These are phyloP conservation scores for Cercophora samala DNA, from an alignment of 495 filamentous ascomycete genomes.

Conservation along the genomic window DNA sequence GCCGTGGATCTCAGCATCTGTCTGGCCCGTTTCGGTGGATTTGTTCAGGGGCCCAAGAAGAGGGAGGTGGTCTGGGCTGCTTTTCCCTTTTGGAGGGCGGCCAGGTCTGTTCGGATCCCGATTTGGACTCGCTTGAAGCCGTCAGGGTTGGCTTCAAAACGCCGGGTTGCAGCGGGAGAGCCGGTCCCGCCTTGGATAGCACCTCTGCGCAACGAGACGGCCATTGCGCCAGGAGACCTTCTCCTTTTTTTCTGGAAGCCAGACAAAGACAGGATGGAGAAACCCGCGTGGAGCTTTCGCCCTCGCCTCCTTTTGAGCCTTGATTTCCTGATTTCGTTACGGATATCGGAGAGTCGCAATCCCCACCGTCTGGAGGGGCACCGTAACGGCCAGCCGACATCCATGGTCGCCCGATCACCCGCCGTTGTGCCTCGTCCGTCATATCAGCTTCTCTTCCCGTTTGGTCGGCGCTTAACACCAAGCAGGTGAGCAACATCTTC, in stretches of 20 bases:
- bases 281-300: not conserved
- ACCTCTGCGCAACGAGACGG: not conserved
- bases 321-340: no score
- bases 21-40: constrained; percentile 5
- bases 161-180: constrained; percentile 10
- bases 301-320: not conserved
- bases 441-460: not conserved
- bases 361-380: not conserved
- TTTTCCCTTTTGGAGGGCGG: not conserved
- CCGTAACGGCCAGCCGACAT: not conserved
- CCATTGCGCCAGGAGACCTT: not conserved
- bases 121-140: constrained; percentile 12
- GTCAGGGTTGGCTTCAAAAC: constrained; percentile 12
- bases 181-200: constrained; percentile 8
- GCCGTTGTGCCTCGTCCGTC: not conserved
- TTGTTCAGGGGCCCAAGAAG: constrained; percentile 1
- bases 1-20: constrained; percentile 1
- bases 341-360: not conserved
- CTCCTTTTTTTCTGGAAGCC: not conserved
- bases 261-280: not conserved
- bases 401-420: not conserved
- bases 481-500: not conserved
- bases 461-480: not conserved
- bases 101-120: constrained; percentile 3
- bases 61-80: constrained; percentile 1